Evolutionary conservation across 1,284 basidiomycete species (phyloP).

Genomic region (Leccinum variabile): DNA sequence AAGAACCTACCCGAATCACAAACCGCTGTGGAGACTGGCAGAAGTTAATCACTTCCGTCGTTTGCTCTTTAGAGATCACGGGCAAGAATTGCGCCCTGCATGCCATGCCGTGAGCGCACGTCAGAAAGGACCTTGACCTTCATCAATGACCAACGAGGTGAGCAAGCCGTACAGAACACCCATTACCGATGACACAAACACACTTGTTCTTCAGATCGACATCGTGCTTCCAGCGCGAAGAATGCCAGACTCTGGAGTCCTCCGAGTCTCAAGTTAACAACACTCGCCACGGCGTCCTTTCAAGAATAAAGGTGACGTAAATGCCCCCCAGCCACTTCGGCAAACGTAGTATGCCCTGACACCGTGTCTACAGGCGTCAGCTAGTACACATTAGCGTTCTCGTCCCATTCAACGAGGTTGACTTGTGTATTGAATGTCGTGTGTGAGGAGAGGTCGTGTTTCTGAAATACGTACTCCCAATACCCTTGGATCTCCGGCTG

Average conservation of each 20-base stretch:
- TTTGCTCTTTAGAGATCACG: slow-evolving; percentile 46
- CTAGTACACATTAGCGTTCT: slow-evolving; percentile 39
- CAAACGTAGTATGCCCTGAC: slow-evolving; percentile 32
- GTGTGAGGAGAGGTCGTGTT: slow-evolving; percentile 42
- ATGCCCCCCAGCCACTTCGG: slow-evolving; percentile 45
- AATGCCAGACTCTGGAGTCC: slow-evolving; percentile 52
- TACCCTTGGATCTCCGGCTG: slow-evolving; percentile 54
- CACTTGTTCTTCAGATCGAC: slow-evolving; percentile 52
- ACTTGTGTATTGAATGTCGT: slow-evolving; percentile 46
- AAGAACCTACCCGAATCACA: slow-evolving; percentile 41
- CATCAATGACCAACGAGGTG: slow-evolving; percentile 6
- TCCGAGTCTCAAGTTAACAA: slow-evolving; percentile 42
- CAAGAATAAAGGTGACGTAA: slow-evolving; percentile 43
- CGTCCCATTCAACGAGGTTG: slow-evolving; percentile 46
- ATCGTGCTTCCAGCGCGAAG: slow-evolving; percentile 56
- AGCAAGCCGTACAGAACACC: slow-evolving; percentile 52
- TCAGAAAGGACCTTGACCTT: slow-evolving; percentile 9
- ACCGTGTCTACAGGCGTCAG: slow-evolving; percentile 40
- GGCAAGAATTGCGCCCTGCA: slow-evolving; percentile 56
- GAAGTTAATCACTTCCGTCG: slow-evolving; percentile 53
- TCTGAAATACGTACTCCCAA: slow-evolving; percentile 47
- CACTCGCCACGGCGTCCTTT: slow-evolving; percentile 35
- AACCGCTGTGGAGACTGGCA: slow-evolving; percentile 55
- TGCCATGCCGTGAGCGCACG: slow-evolving; percentile 11
- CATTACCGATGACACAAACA: slow-evolving; percentile 65